A percentile compares a stretch with the other conserved stretches of the same genome.
Evolutionary conservation across 108 stramenopile genomes (phyloP).

Genomic region (Thalassiosira profunda): DNA sequence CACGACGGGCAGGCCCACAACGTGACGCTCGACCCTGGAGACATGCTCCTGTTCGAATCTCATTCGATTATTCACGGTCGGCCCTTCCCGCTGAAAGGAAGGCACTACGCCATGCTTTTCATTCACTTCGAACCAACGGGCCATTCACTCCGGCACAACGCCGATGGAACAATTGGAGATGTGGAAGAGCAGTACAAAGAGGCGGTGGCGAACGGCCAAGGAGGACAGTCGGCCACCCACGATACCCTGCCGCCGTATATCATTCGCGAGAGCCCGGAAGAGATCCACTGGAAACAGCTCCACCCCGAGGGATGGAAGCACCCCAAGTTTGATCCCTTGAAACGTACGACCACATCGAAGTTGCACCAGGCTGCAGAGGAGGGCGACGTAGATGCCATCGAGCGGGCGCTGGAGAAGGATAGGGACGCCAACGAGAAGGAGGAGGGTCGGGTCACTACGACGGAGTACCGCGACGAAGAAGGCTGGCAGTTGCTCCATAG

Average conservation of each 20-base stretch:
- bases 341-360: slow-evolving; percentile 8
- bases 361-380: slow-evolving; percentile 16
- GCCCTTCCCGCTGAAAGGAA: slow-evolving; percentile 89
- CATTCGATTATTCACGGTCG: slow-evolving; percentile 54
- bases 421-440: neutral
- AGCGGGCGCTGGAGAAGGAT: slow-evolving; percentile 2
- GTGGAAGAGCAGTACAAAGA: slow-evolving; percentile 36
- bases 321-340: slow-evolving; percentile 13
- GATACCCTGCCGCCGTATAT: slow-evolving; percentile 56
- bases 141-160: slow-evolving; percentile 17
- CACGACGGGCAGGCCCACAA: slow-evolving; percentile 63
- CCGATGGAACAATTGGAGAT: neutral
- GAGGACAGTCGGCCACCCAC: slow-evolving; percentile 32
- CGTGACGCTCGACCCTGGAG: slow-evolving; percentile 80
- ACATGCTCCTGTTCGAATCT: slow-evolving; percentile 70
- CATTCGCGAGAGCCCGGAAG: slow-evolving; percentile 49
- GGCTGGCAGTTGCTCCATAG: slow-evolving; percentile 69
- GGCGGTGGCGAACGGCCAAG: slow-evolving; percentile 15
- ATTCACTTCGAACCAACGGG: slow-evolving; percentile 91
- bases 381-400: slow-evolving; percentile 19
- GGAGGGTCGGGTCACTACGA: neutral
- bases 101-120: slow-evolving; percentile 75
- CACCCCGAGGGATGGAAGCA: slow-evolving; percentile 55
- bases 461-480: slow-evolving; percentile 48
- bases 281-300: slow-evolving; percentile 32